Conservation (phyloP, 495 filamentous ascomycete species). For the Bombardia bombarda region DNA sequence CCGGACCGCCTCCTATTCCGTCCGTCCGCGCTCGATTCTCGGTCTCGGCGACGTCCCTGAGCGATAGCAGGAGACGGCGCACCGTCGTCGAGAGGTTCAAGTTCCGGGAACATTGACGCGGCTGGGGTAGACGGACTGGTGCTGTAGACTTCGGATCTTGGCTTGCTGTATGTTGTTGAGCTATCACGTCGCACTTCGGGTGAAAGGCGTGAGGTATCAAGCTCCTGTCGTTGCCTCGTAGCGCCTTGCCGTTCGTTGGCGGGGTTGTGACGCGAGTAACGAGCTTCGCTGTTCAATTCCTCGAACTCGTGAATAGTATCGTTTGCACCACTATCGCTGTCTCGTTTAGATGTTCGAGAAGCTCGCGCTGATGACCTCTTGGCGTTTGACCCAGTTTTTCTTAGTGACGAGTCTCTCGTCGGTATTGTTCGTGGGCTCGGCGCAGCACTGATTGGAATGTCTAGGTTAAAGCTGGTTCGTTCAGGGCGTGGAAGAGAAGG, state of each 20-base stretch:
- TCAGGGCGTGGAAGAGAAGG: slow-evolving; percentile 20
- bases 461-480: slow-evolving; percentile 7
- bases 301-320: slow-evolving; percentile 32
- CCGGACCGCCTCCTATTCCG: slow-evolving; percentile 31
- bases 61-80: slow-evolving; percentile 63
- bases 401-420: slow-evolving; percentile 57
- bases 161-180: slow-evolving; percentile 9
- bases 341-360: slow-evolving; percentile 30
- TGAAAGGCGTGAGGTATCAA: slow-evolving; percentile 23
- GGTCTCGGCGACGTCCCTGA: slow-evolving; percentile 43
- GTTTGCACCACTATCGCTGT: slow-evolving; percentile 22
- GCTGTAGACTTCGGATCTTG: slow-evolving; percentile 10
- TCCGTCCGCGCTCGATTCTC: slow-evolving; percentile 28
- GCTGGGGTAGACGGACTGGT: slow-evolving; percentile 15
- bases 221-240: slow-evolving; percentile 7
- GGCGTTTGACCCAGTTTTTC: slow-evolving; percentile 40
- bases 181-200: slow-evolving; percentile 13
- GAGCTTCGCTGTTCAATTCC: slow-evolving; percentile 12
- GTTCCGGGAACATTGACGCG: slow-evolving; percentile 16
- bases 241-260: slow-evolving; percentile 15
- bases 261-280: slow-evolving; percentile 8
- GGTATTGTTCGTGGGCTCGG: slow-evolving; percentile 47
- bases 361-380: slow-evolving; percentile 34
- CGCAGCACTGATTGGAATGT: slow-evolving; percentile 1
- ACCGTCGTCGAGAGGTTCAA: slow-evolving; percentile 44